A percentile compares a stretch with the other conserved stretches of the same genome.
phyloP scores from a whole-genome alignment of 306 rosid species.

The Quillaja saponaria region DNA sequence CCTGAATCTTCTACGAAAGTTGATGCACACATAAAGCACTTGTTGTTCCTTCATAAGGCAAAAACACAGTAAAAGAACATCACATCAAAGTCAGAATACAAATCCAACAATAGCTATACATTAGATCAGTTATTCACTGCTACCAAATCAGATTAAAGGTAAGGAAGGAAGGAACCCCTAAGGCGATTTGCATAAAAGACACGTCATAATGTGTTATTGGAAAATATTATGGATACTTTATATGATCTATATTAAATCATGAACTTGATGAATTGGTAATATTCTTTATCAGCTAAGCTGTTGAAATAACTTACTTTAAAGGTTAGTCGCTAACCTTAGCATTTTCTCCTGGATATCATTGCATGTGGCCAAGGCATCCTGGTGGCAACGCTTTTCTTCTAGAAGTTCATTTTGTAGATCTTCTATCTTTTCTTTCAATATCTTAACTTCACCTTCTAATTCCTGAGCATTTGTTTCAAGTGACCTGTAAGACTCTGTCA shows the following conservation, averaged over 20 bases:
- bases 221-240: background rate
- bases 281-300: background rate
- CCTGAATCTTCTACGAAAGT: conserved; percentile 23
- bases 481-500: conserved; percentile 85
- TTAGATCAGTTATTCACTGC: background rate
- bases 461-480: conserved; percentile 65
- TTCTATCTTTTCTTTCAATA: conserved; percentile 54
- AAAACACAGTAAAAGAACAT: conserved; percentile 28
- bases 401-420: conserved; percentile 62
- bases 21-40: conserved; percentile 29
- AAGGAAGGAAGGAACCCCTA: background rate
- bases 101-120: conserved; percentile 9
- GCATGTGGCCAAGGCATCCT: conserved; percentile 60
- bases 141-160: conserved; percentile 14
- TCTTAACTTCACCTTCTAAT: conserved; percentile 65
- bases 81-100: conserved; percentile 22
- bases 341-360: conserved; percentile 64
- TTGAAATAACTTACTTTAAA: conserved; percentile 15
- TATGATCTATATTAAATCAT: background rate
- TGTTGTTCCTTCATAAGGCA: conserved; percentile 32
- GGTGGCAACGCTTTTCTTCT: conserved; percentile 59
- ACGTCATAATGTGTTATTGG: background rate
- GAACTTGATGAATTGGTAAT: background rate
- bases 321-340: conserved; percentile 54
- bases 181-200: no score